Conservation (phyloP, 495 filamentous ascomycete genomes). For the Xanthoparmelia taractica region DNA sequence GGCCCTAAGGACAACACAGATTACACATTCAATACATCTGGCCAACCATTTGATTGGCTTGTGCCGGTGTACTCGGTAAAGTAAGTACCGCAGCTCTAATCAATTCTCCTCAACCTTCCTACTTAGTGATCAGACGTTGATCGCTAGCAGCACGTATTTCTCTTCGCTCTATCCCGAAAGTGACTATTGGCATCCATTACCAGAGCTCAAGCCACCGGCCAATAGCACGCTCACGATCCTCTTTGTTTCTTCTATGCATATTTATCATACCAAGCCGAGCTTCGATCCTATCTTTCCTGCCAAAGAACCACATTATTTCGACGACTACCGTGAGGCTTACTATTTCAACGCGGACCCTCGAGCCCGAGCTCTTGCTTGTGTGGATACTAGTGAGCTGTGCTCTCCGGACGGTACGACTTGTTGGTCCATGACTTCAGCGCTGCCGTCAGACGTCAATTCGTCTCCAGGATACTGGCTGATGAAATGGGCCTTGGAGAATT, state of each 20-base stretch:
- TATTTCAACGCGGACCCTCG: slow-evolving; percentile 20
- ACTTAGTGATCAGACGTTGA: not conserved
- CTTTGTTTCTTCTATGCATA: slow-evolving; percentile 22
- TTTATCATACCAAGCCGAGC: slow-evolving; percentile 22
- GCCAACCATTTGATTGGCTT: slow-evolving; percentile 22
- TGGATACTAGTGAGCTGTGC: slow-evolving; percentile 23
- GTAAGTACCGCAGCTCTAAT: slow-evolving; percentile 14
- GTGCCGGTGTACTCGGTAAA: slow-evolving; percentile 24
- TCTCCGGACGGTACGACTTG: slow-evolving; percentile 20
- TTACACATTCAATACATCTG: slow-evolving; percentile 22
- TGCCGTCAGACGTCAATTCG: not conserved
- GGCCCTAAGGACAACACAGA: slow-evolving; percentile 13
- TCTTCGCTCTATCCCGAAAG: slow-evolving; percentile 11
- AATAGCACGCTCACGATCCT: slow-evolving; percentile 26
- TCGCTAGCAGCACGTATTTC: slow-evolving; percentile 10
- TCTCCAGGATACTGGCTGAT: slow-evolving; percentile 23
- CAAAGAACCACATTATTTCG: slow-evolving; percentile 7
- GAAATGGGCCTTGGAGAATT: slow-evolving; percentile 21
- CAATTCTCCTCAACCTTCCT: not conserved
- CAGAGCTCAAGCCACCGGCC: slow-evolving; percentile 14
- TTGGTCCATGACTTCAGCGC: slow-evolving; percentile 20
- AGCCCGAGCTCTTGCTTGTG: slow-evolving; percentile 23
- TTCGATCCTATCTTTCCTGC: slow-evolving; percentile 26
- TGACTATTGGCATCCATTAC: slow-evolving; percentile 19
- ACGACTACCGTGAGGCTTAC: slow-evolving; percentile 6